Percentiles rank a stretch among this genome's conserved stretches.
Conservation (phyloP, 176 grass and related monocot genomes). For the Oryza brachyantha region DNA sequence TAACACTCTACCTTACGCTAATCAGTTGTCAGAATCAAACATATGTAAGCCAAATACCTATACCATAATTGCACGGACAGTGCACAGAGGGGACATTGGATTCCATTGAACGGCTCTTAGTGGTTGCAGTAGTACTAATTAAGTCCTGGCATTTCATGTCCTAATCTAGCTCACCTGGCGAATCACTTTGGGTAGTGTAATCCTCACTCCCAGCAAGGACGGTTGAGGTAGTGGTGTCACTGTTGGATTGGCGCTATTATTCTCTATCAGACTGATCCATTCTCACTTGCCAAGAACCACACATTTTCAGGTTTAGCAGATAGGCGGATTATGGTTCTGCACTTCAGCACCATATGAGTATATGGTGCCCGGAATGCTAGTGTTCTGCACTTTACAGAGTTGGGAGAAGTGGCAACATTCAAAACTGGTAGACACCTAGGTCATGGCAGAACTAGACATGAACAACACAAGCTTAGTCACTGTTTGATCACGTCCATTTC, state of each 20-base stretch:
- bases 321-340: background rate
- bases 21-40: slow-evolving; percentile 7
- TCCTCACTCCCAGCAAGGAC: background rate
- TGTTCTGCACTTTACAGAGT: too few species aligned
- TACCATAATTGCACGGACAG: slow-evolving; percentile 13
- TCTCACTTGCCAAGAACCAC: slow-evolving; percentile 8
- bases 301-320: background rate
- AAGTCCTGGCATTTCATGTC: background rate
- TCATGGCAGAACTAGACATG: background rate
- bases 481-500: background rate
- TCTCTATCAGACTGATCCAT: background rate
- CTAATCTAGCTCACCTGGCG: background rate
- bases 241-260: too few species aligned
- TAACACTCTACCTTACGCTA: background rate
- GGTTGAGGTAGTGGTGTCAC: background rate
- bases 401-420: too few species aligned
- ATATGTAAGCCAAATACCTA: background rate
- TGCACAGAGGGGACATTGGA: background rate
- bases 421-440: background rate
- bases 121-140: background rate
- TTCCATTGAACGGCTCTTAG: background rate
- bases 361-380: background rate
- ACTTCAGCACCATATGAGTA: background rate
- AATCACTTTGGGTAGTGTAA: slow-evolving; percentile 13
- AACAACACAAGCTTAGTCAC: background rate